Conservation (phyloP, 2,329 filamentous ascomycete genomes). For the Podosphaera aphanis region DNA sequence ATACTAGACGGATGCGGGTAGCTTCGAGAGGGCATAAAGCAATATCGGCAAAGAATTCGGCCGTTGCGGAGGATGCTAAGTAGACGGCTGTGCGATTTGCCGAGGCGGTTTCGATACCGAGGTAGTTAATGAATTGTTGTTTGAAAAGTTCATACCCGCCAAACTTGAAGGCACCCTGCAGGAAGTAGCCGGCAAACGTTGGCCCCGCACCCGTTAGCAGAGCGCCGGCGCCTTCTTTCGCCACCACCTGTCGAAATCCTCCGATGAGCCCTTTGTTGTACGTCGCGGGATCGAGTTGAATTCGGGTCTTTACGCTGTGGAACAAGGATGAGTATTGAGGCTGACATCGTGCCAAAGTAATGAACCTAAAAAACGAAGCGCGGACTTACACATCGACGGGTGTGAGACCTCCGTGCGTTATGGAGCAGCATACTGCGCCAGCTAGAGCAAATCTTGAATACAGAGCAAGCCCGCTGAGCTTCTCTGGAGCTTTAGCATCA, state of each 20-base stretch:
- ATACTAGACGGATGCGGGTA: slow-evolving; percentile 81
- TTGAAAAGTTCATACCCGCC: slow-evolving; percentile 95
- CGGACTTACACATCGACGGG: slow-evolving; percentile 94
- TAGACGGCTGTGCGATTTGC: slow-evolving; percentile 67
- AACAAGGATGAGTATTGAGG: slow-evolving; percentile 3
- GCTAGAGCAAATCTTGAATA: slow-evolving; percentile 95
- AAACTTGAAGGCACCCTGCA: slow-evolving; percentile 84
- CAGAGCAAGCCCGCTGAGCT: slow-evolving; percentile 42
- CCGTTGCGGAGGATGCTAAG: slow-evolving; percentile 42
- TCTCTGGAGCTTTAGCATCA: slow-evolving; percentile 17
- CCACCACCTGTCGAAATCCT: slow-evolving; percentile 66
- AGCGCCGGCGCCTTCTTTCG: slow-evolving; percentile 64
- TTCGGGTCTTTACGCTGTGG: slow-evolving; percentile 74
- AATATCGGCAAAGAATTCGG: slow-evolving; percentile 52
- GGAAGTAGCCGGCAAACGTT: slow-evolving; percentile 76
- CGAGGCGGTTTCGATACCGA: slow-evolving; percentile 55
- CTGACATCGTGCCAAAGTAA: slow-evolving; percentile 5
- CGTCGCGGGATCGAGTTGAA: slow-evolving; percentile 72
- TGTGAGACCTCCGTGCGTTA: slow-evolving; percentile 91
- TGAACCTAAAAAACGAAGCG: neutral
- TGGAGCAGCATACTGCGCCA: slow-evolving; percentile 89
- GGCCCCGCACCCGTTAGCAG: slow-evolving; percentile 69
- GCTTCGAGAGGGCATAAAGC: slow-evolving; percentile 81
- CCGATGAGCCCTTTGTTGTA: slow-evolving; percentile 78
- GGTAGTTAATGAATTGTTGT: slow-evolving; percentile 60